phyloP scores from a whole-genome alignment of 805 yeast genomes.

The Suhomyces pyralidae region DNA sequence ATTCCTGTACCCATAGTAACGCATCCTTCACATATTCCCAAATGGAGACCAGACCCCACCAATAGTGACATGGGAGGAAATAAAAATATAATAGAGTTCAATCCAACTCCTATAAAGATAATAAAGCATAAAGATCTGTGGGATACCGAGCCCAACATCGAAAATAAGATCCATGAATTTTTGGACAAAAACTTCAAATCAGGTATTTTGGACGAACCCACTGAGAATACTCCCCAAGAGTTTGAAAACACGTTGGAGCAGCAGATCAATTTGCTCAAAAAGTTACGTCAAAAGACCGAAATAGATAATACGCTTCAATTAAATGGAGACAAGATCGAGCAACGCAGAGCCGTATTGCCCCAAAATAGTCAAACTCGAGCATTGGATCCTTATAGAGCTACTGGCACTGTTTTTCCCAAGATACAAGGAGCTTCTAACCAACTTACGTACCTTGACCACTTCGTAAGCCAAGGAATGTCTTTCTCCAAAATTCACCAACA shows the following conservation, averaged over 20 bases:
- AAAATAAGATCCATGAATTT: constrained; percentile 23
- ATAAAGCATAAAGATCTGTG: constrained; percentile 11
- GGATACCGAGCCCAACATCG: constrained; percentile 25
- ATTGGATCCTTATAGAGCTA: constrained; percentile 46
- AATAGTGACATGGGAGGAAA: constrained; percentile 17
- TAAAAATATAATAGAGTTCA: constrained; percentile 22
- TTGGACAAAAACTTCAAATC: constrained; percentile 27
- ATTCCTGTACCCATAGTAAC: constrained; percentile 37
- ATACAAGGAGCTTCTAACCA: constrained; percentile 41
- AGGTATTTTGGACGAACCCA: constrained; percentile 38
- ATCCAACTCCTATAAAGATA: constrained; percentile 28
- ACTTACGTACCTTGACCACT: constrained; percentile 65
- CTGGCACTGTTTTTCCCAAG: constrained; percentile 39
- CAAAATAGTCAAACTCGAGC: constrained; percentile 37
- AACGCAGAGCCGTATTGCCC: constrained; percentile 45
- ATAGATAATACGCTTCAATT: constrained; percentile 37
- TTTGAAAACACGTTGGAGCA: constrained; percentile 53
- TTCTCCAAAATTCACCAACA: constrained; percentile 70
- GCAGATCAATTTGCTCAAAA: constrained; percentile 47
- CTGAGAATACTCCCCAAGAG: constrained; percentile 49
- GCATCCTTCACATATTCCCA: constrained; percentile 45
- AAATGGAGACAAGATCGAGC: constrained; percentile 48
- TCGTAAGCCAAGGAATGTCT: constrained; percentile 70
- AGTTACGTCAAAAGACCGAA: constrained; percentile 42
- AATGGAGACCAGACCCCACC: constrained; percentile 33